Evolutionary conservation across 441 rosid species (phyloP).

Genomic region (Erodium chrysanthum): DNA sequence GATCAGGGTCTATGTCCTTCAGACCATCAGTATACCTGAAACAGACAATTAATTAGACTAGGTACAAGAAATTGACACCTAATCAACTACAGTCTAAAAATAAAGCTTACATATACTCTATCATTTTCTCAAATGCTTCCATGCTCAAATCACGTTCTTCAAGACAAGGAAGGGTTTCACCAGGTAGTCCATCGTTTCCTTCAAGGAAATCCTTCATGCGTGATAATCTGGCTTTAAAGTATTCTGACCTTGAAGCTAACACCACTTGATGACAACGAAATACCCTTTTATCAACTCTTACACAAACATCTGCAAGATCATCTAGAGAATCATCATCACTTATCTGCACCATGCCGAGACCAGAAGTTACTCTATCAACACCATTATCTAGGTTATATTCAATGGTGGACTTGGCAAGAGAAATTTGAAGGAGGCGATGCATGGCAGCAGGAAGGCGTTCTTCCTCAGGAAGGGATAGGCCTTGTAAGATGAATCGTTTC

Average conservation of each 20-base stretch:
- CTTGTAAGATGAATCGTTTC: conserved; percentile 81
- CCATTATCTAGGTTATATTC: conserved; percentile 23
- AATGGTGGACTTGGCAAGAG: conserved; percentile 34
- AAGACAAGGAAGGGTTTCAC: conserved; percentile 47
- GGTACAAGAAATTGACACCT: neutral
- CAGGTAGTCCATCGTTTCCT: conserved; percentile 36
- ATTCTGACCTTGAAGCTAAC: conserved; percentile 90
- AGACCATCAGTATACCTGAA: conserved; percentile 92
- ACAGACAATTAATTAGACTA: conserved; percentile 25
- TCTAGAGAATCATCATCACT: conserved; percentile 28
- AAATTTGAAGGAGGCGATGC: conserved; percentile 45
- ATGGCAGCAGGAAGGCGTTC: conserved; percentile 82
- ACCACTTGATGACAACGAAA: conserved; percentile 87
- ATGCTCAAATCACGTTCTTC: conserved; percentile 78
- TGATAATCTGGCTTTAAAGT: conserved; percentile 74
- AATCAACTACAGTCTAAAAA: neutral
- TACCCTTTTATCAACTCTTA: conserved; percentile 52
- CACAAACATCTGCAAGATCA: conserved; percentile 81
- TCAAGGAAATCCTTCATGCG: conserved; percentile 65
- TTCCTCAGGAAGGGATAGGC: conserved; percentile 68
- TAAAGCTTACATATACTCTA: conserved; percentile 69
- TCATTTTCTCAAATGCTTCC: conserved; percentile 78
- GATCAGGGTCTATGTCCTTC: conserved; percentile 64
- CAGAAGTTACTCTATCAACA: conserved; percentile 27
- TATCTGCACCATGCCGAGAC: conserved; percentile 30